Evolutionary conservation across 495 filamentous ascomycete genomes (phyloP).

Genomic region (Collariella sp.): DNA sequence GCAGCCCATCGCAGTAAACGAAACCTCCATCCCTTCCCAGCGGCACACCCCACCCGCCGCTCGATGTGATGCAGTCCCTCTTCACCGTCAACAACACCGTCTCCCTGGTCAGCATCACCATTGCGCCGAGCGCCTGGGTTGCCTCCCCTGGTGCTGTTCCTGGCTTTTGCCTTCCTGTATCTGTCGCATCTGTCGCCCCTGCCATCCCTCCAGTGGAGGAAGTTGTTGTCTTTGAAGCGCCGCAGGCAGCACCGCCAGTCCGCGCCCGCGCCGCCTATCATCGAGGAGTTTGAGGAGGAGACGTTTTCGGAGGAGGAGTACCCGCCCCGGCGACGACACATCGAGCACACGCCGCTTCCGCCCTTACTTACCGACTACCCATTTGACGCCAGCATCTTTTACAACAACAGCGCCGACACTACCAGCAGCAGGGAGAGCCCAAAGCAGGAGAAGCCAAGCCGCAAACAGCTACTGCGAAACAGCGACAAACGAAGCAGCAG

Average conservation of each 20-base stretch:
- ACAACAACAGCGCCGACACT: background rate
- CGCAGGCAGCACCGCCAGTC: constrained; percentile 5
- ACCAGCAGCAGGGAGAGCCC: background rate
- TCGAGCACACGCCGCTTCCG: constrained; percentile 19
- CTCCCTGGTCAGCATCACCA: constrained; percentile 43
- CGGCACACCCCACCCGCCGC: background rate
- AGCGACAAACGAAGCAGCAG: constrained; percentile 9
- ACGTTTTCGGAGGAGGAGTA: constrained; percentile 1
- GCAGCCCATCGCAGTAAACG: constrained; percentile 1
- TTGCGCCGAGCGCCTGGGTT: constrained; percentile 47
- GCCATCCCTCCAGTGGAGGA: constrained; percentile 11
- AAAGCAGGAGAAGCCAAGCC: background rate
- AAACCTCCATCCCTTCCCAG: background rate
- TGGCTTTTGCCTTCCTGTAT: constrained; percentile 45
- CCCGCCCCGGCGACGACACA: constrained; percentile 11
- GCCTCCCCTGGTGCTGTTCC: constrained; percentile 40
- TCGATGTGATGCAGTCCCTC: constrained; percentile 37
- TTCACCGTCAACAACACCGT: constrained; percentile 48
- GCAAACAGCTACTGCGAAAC: constrained; percentile 4
- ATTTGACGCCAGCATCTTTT: background rate
- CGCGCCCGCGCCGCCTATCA: constrained; percentile 6
- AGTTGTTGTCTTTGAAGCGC: constrained; percentile 8
- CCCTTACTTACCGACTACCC: constrained; percentile 15
- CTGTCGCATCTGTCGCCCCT: constrained; percentile 41
- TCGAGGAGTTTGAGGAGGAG: constrained; percentile 15